phyloP scores from a whole-genome alignment of 805 yeast species.

The Yamadazyma olivae region DNA sequence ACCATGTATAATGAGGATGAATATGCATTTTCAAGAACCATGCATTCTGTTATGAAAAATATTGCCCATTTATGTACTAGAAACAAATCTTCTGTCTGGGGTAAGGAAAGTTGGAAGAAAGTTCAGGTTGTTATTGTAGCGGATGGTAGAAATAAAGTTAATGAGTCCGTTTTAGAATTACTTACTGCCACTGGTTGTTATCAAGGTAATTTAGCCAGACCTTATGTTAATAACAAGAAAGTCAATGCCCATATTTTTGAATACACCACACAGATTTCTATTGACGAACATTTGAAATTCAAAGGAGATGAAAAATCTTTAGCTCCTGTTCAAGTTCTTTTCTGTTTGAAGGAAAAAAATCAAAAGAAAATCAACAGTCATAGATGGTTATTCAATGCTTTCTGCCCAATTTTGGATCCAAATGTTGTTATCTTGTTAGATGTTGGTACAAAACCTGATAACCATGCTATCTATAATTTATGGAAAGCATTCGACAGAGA shows the following conservation, averaged over 20 bases:
- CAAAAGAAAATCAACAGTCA: conserved; percentile 95
- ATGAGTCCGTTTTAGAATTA: conserved; percentile 80
- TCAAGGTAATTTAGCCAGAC: conserved; percentile 96
- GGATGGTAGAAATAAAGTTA: conserved; percentile 90
- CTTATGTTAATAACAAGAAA: conserved; percentile 84
- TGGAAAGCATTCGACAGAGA: conserved; percentile 98
- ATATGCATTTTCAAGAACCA: conserved; percentile 81
- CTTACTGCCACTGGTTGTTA: conserved; percentile 94
- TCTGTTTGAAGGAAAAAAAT: conserved; percentile 89
- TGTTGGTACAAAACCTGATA: conserved; percentile 97
- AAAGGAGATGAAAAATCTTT: conserved; percentile 87
- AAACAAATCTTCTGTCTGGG: conserved; percentile 85
- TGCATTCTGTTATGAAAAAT: conserved; percentile 92
- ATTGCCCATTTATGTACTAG: conserved; percentile 84
- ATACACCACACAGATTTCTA: conserved; percentile 91
- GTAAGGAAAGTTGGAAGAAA: conserved; percentile 95
- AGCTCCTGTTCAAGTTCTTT: conserved; percentile 91
- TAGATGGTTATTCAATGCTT: conserved; percentile 94
- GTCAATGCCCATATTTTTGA: conserved; percentile 95
- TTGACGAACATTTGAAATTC: conserved; percentile 85
- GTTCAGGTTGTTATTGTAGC: conserved; percentile 88
- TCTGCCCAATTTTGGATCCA: conserved; percentile 90
- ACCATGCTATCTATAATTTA: conserved; percentile 81
- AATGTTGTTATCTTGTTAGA: conserved; percentile 85
- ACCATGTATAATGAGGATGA: conserved; percentile 99